Percentiles rank a stretch among this genome's conserved stretches.
These are phyloP conservation scores for Mucor racemosus DNA, from an alignment of 371 early-diverging fungal species.

Conservation along the genomic window DNA sequence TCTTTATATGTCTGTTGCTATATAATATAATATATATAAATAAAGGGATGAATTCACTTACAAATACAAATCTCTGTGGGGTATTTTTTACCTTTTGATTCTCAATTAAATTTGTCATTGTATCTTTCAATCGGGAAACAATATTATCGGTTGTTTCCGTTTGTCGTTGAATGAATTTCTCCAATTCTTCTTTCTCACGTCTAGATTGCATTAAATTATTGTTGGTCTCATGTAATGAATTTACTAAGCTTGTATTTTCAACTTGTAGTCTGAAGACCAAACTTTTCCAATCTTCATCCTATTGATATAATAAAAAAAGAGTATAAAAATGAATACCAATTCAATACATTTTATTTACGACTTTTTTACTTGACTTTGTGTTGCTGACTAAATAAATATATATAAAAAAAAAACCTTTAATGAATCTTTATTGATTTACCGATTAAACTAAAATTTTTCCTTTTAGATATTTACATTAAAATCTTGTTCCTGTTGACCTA, in stretches of 20 bases:
- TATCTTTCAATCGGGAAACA: conserved; percentile 15
- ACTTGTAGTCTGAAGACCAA: conserved; percentile 17
- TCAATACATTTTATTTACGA: not conserved
- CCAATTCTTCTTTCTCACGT: conserved; percentile 25
- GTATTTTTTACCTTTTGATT: conserved; percentile 11
- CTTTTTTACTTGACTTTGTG: conserved; percentile 9
- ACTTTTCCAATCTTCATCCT: conserved; percentile 24
- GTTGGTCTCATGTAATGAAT: conserved; percentile 22
- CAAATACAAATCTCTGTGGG: too few relatives aligned
- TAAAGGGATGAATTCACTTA: not conserved
- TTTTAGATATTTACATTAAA: conserved; percentile 11
- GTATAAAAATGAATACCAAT: not conserved
- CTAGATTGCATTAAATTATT: conserved; percentile 18
- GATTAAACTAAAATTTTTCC: not conserved
- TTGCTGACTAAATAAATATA: conserved; percentile 21
- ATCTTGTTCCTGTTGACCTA: conserved; percentile 22
- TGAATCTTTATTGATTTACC: conserved; percentile 13
- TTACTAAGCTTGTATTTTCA: conserved; percentile 24
- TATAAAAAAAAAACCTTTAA: not conserved
- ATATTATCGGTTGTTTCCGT: conserved; percentile 23
- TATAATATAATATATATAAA: too few relatives aligned
- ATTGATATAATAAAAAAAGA: not conserved
- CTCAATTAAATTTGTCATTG: conserved; percentile 7
- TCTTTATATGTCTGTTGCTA: not conserved
- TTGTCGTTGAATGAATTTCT: conserved; percentile 26